phyloP scores from a whole-genome alignment of 148 eudicot species.

The Tetragonia tetragonoides region DNA sequence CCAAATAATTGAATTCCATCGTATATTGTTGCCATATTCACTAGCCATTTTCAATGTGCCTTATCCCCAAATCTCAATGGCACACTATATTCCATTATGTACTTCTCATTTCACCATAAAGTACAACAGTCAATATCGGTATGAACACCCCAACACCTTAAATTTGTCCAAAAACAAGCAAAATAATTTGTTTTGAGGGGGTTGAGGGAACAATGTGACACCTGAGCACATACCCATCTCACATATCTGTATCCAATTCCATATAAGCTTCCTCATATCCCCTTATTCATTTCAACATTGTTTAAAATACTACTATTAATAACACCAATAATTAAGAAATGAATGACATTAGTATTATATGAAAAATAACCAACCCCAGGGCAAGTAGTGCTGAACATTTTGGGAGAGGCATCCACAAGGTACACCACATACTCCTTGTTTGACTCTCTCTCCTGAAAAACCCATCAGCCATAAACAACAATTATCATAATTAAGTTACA shows the following conservation, averaged over 20 bases:
- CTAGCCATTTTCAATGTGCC: not conserved
- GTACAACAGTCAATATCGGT: not conserved
- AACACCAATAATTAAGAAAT: not conserved
- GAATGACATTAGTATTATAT: not conserved
- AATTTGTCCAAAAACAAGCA: not conserved
- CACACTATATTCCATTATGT: not conserved
- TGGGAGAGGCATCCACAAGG: constrained; percentile 91
- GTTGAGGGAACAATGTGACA: no score
- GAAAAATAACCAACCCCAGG: constrained; percentile 36
- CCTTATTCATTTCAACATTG: not conserved
- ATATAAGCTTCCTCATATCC: not conserved
- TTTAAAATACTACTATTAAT: not conserved
- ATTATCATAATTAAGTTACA: not conserved
- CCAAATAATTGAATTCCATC: not conserved
- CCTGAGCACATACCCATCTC: not conserved
- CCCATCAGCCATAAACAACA: not conserved
- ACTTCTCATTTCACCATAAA: not conserved
- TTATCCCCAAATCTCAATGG: not conserved
- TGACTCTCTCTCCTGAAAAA: constrained; percentile 50
- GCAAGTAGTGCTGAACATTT: constrained; percentile 65
- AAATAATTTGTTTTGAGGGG: not conserved
- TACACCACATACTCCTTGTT: constrained; percentile 76
- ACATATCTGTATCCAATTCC: not conserved
- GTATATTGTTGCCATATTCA: not conserved
- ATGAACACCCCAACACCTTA: not conserved